Evolutionary conservation across 371 early-diverging fungal genomes (phyloP).

Genomic region (Rhizopus microsporus): DNA sequence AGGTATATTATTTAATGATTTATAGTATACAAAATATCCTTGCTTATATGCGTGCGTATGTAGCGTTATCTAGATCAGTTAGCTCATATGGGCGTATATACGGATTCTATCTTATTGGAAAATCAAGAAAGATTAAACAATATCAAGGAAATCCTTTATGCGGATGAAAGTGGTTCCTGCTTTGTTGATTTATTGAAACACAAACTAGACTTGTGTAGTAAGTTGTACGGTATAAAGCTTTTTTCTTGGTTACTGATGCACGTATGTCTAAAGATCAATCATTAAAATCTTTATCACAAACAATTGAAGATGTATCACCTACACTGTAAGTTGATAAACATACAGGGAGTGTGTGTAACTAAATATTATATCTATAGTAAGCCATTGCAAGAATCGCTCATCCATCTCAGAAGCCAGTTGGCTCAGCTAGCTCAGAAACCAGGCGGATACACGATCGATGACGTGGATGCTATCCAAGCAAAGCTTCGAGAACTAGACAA

Average conservation of each 20-base stretch:
- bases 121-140: slow-evolving; percentile 62
- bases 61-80: slow-evolving; percentile 75
- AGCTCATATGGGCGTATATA: slow-evolving; percentile 70
- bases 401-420: slow-evolving; percentile 66
- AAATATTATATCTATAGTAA: slow-evolving; percentile 34
- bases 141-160: slow-evolving; percentile 58
- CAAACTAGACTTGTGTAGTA: slow-evolving; percentile 58
- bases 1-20: slow-evolving; percentile 48
- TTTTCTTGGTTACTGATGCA: slow-evolving; percentile 4
- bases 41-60: slow-evolving; percentile 3
- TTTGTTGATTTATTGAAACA: slow-evolving; percentile 61
- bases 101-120: slow-evolving; percentile 62
- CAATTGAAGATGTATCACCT: slow-evolving; percentile 48
- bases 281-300: slow-evolving; percentile 27
- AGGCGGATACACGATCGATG: slow-evolving; percentile 43
- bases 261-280: slow-evolving; percentile 24
- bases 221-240: slow-evolving; percentile 13
- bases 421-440: slow-evolving; percentile 50
- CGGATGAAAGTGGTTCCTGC: slow-evolving; percentile 45
- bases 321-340: slow-evolving; percentile 32
- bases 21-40: background rate
- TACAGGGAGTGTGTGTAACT: background rate
- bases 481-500: slow-evolving; percentile 73
- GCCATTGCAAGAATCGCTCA: slow-evolving; percentile 66
- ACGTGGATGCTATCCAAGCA: slow-evolving; percentile 60